Evolutionary conservation across 2,329 filamentous ascomycete species (phyloP).

Genomic region (Elsinoe ampelina): DNA sequence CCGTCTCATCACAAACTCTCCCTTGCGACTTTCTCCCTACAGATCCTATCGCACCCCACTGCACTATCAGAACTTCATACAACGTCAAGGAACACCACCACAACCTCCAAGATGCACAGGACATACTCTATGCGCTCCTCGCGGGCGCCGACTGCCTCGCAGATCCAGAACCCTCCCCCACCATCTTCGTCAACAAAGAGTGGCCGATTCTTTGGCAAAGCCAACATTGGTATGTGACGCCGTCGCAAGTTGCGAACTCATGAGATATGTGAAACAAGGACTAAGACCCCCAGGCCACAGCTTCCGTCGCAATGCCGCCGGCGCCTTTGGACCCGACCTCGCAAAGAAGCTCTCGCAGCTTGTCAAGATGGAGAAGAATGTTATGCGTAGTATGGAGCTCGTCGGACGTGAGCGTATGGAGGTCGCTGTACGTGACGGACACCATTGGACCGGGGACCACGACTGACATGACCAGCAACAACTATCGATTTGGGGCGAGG

Average conservation of each 20-base stretch:
- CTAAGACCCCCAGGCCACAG: slow-evolving; percentile 48
- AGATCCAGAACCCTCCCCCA: slow-evolving; percentile 84
- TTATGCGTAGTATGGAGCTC: slow-evolving; percentile 95
- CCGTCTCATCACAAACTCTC: neutral
- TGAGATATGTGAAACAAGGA: neutral
- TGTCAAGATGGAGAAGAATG: slow-evolving; percentile 99
- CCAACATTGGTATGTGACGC: slow-evolving; percentile 63
- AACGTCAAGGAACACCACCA: neutral
- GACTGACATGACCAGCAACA: slow-evolving; percentile 63
- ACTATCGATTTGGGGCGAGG: slow-evolving; percentile 95
- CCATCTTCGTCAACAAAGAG: slow-evolving; percentile 86
- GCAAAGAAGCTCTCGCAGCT: slow-evolving; percentile 96
- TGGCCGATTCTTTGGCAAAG: slow-evolving; percentile 77
- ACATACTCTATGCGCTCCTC: slow-evolving; percentile 98
- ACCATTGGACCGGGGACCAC: neutral
- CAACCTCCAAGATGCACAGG: slow-evolving; percentile 67
- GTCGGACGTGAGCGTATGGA: slow-evolving; percentile 97
- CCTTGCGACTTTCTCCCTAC: neutral
- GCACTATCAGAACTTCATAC: neutral
- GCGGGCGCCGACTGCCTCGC: slow-evolving; percentile 88
- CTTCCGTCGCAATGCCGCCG: slow-evolving; percentile 64
- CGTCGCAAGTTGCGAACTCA: too few relatives aligned
- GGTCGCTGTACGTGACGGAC: slow-evolving; percentile 64
- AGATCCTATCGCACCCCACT: neutral
- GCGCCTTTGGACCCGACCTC: slow-evolving; percentile 75